Conservation (phyloP, 331 rosid genomes). For the Stylosanthes scabra region DNA sequence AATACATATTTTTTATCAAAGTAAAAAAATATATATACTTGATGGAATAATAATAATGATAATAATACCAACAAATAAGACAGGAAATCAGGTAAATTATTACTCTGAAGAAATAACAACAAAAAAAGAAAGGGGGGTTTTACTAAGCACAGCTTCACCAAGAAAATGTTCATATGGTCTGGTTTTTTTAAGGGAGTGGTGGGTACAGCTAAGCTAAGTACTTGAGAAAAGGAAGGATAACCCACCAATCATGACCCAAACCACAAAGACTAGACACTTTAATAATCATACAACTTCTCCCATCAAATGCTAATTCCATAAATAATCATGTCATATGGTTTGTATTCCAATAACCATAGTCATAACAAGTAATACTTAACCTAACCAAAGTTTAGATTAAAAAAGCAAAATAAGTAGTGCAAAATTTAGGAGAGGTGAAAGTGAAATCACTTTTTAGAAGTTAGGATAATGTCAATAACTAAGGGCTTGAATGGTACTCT, state of each 20-base stretch:
- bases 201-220: constrained; percentile 21
- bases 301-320: background rate
- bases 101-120: background rate
- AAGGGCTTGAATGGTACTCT: background rate
- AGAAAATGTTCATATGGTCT: background rate
- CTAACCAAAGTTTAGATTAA: too few relatives aligned
- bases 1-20: too few relatives aligned
- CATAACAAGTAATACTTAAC: too few relatives aligned
- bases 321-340: background rate
- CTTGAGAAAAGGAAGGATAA: constrained; percentile 23
- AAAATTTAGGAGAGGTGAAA: constrained; percentile 3
- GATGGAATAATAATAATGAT: background rate
- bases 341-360: background rate
- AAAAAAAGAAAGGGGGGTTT: background rate
- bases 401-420: too few relatives aligned
- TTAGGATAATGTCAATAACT: background rate
- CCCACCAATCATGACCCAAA: constrained; percentile 28
- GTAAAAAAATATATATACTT: background rate
- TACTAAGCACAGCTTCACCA: constrained; percentile 1
- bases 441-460: background rate
- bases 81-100: constrained; percentile 5
- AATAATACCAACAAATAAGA: constrained; percentile 27
- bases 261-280: background rate
- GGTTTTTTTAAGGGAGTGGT: constrained; percentile 21
- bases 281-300: background rate